These are phyloP conservation scores for Hansfordia pulvinata DNA, from an alignment of 2,329 filamentous ascomycete genomes.

Conservation along the genomic window DNA sequence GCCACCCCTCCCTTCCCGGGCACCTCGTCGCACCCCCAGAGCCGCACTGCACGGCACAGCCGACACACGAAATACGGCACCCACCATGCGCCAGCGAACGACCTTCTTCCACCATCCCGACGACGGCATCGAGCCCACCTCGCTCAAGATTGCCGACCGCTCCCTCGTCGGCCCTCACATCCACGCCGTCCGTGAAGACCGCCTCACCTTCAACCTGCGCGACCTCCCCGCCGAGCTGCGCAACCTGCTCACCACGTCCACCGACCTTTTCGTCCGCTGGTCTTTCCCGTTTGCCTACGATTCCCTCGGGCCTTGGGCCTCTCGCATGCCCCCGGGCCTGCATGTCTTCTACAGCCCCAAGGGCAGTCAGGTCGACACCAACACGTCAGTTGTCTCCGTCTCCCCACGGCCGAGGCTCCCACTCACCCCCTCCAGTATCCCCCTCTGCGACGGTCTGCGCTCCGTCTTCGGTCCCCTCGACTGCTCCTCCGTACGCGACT, in stretches of 20 bases:
- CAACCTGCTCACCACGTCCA: constrained; percentile 45
- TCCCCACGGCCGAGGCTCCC: too few species aligned
- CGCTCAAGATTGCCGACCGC: constrained; percentile 41
- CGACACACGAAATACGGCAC: too few species aligned
- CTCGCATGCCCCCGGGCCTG: constrained; percentile 65
- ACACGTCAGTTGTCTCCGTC: too few species aligned
- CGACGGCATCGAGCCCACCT: constrained; percentile 47
- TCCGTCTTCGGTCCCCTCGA: constrained; percentile 18
- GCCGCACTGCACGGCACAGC: too few species aligned
- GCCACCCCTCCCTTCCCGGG: too few species aligned
- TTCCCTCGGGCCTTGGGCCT: constrained; percentile 55
- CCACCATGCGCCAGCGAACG: constrained; percentile 59
- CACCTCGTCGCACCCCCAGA: too few species aligned
- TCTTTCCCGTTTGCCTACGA: constrained; percentile 43
- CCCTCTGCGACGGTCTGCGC: constrained; percentile 18
- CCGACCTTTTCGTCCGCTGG: constrained; percentile 73
- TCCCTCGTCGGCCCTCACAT: constrained; percentile 43
- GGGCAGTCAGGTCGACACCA: too few species aligned
- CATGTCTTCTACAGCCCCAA: constrained; percentile 72
- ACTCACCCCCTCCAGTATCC: constrained; percentile 4
- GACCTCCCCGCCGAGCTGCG: constrained; percentile 61
- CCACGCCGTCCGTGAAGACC: constrained; percentile 62
- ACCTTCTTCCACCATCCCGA: constrained; percentile 64
- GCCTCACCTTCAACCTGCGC: constrained; percentile 56
- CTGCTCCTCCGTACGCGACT: constrained; percentile 22